Base-by-base conservation (phyloP, 2,329 filamentous ascomycete species). In the Achaetomium macrosporum region DNA sequence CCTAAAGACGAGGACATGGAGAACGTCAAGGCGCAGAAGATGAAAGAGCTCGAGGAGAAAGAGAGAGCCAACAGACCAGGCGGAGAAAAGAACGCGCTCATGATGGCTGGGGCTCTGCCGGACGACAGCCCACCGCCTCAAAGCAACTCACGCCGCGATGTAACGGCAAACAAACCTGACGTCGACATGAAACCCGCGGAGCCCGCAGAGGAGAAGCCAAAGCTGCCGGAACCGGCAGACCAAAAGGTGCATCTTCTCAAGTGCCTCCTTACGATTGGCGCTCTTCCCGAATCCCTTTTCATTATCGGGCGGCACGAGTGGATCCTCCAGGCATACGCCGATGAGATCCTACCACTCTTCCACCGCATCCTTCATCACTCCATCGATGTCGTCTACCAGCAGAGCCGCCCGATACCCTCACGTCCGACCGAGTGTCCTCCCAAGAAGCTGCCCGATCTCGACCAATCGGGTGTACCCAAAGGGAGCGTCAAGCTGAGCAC, bases 221-320 rank as follows among this genome's bases (percentile, higher is more conserved):
- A 73, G 61, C 72, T 77, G 12, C 85, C 86, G 1, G 87, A 91
- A 54, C 89, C 89, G 1, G 76, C 81, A 13, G 92, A 97, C 61
- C 92, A 97, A 65, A 99, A 99, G 69, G 83, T 92, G 0, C 76
- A 85, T 42, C 76, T 99, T 0, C 76, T 99, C 19, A 89, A 87
- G 58, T 90, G 90, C 61, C 76, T 99, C 15, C 78, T 99, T 2
- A 88, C 88, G 5, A 93, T 96, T 53, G 93, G 95, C 39, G 92
- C 93, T 29, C 77, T 99, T 33, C 93, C 93, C 0, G 93, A 99
- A 70, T 85, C 93, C 1, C 76, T 99, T 1, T 97, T 92, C 68
- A 88, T 99, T 51, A 79, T 69, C 8, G 92, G 92, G 33, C 85
- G 87, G 50, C 96, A 96, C 63, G 89, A 90, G 13, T 99, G 93